Percentiles rank a stretch among this genome's conserved stretches.
These are phyloP conservation scores for Maudiozyma saulgeensis DNA, from an alignment of 805 yeast genomes.

Conservation along the genomic window DNA sequence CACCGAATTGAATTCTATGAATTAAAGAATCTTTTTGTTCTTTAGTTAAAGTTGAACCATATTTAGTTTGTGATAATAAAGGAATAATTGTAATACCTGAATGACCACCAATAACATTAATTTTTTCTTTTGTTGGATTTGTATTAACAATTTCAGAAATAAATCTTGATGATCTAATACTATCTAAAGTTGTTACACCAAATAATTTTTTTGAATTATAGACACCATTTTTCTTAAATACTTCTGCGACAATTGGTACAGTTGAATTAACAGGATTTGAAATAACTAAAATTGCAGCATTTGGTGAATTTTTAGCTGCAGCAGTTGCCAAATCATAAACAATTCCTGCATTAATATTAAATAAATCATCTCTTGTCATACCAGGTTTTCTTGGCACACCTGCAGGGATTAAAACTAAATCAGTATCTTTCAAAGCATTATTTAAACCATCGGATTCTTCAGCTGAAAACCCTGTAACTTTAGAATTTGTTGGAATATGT, in stretches of 20 bases:
- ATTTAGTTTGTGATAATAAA: constrained; percentile 74
- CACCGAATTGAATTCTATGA: constrained; percentile 91
- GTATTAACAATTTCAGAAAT: constrained; percentile 44
- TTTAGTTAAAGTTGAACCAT: constrained; percentile 43
- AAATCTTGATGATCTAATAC: constrained; percentile 82
- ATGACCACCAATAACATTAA: constrained; percentile 94
- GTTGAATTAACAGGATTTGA: constrained; percentile 97
- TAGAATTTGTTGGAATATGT: constrained; percentile 87
- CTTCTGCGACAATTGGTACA: constrained; percentile 93
- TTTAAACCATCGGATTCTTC: constrained; percentile 60
- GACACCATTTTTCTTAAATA: constrained; percentile 71
- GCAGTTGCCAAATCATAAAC: constrained; percentile 88
- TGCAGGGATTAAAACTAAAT: constrained; percentile 87
- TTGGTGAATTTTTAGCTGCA: constrained; percentile 71
- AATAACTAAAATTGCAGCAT: constrained; percentile 73
- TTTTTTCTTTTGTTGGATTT: constrained; percentile 65
- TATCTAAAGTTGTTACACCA: constrained; percentile 94
- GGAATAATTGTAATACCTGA: constrained; percentile 96
- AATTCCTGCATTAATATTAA: constrained; percentile 92
- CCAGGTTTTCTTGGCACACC: constrained; percentile 99
- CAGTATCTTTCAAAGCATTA: constrained; percentile 61
- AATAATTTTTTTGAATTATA: constrained; percentile 87
- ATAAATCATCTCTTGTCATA: constrained; percentile 95
- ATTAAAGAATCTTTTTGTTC: constrained; percentile 60
- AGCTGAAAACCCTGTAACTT: constrained; percentile 80